Evolutionary conservation across 345 rosid genomes (phyloP).

Genomic region (Salix caprea): DNA sequence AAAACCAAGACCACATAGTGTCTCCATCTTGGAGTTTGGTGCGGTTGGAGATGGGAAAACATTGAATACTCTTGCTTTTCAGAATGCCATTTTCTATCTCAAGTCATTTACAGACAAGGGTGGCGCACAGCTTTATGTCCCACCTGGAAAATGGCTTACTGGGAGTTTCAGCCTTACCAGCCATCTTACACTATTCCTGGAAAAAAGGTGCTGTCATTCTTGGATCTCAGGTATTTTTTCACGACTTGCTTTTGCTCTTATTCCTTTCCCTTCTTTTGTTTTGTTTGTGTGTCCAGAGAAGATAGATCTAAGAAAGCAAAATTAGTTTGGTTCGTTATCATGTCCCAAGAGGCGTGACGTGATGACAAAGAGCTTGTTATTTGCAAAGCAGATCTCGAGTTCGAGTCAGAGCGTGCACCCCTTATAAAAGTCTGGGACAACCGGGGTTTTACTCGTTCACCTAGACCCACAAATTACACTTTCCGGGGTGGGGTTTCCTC

Average conservation of each 20-base stretch:
- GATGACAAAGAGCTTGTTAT: no score
- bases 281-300: not conserved
- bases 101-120: slow-evolving; percentile 97
- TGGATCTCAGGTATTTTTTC: slow-evolving; percentile 67
- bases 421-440: no score
- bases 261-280: not conserved
- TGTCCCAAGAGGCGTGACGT: no score
- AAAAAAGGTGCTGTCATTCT: slow-evolving; percentile 80
- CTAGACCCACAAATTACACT: no score
- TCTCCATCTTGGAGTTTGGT: slow-evolving; percentile 84
- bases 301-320: not conserved
- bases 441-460: no score
- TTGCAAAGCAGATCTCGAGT: no score
- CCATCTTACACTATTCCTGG: slow-evolving; percentile 91
- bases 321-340: not conserved
- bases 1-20: slow-evolving; percentile 80
- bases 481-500: no score
- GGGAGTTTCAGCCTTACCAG: slow-evolving; percentile 95
- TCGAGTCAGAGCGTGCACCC: no score
- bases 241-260: not conserved
- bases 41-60: slow-evolving; percentile 89
- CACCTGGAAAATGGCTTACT: slow-evolving; percentile 83
- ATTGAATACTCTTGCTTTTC: slow-evolving; percentile 78
- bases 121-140: slow-evolving; percentile 94
- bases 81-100: slow-evolving; percentile 87